Base-by-base conservation (phyloP, 1,139 yeast genomes). In the Taiozyma onychis region DNA sequence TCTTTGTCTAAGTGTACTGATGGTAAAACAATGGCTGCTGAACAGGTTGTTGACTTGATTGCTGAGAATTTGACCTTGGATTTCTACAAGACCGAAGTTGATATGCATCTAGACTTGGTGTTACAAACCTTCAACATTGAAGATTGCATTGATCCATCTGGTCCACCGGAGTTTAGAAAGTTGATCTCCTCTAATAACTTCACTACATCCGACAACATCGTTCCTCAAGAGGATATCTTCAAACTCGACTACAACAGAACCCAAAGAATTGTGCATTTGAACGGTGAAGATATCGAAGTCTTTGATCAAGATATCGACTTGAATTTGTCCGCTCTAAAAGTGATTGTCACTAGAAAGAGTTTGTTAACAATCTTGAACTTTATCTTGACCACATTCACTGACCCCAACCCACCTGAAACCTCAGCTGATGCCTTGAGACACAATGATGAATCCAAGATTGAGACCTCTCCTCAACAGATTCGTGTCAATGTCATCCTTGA, bases 301-400 rank as follows among this genome's bases (percentile, higher is more conserved):
- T 85, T 74, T 63, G 97, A 91, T 59, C 97, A 89, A 65, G 81
- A 80, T 56, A 78, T 91, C 8, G 75, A 78, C n/a, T 71, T 93
- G 47, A 77, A 83, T 49, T 75, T 95, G 65, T 91, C 97, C 0
- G 89, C 96, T 10, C 78, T 95, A 51, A 83, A 83, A 56, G 76
- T 88, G 47, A 85, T 88, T 2, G 70, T 91, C 11, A 81, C 95
- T 0, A 81, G 97, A 47, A 85, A 81, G 60, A 86, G 96, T 1
- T 70, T 88, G 27, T 74, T 93, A 57, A 85, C 96, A 4, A 70
- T 93, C 16, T 70, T 93, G 56, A 95, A 90, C 66, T 95, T 85
- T 64, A 73, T 86, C 3, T 74, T 91, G 62, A 88, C 91, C 45
- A 93, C 98, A 0, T 93, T 93, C 64, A 86, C 97, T 0, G 87